Evolutionary conservation across 176 grass and related monocot species (phyloP), one percentile per base, ranked within the genome.

Genomic region (Musa schizocarpa): DNA sequence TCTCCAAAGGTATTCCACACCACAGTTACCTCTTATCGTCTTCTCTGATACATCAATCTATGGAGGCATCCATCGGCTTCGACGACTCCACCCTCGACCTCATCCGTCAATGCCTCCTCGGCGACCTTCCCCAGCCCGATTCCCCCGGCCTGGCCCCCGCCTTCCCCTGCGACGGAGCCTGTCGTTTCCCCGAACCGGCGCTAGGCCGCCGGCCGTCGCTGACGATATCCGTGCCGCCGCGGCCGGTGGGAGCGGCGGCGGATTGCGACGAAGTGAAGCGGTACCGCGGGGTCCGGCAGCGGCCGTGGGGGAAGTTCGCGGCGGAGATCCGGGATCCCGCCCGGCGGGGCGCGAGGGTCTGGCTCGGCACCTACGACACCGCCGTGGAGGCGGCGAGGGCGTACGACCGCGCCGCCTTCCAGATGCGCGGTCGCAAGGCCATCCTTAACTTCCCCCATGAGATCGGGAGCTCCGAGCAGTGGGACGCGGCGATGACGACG

Each of bases 341-440:
- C 82, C 93, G 85, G 83, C 88, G 90, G 85, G 93, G 93, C 53
- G 90, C 93, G 21, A 83, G 93, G 49, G 90, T 97, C 6, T 97
- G 93, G 93, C 90, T 97, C 27, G 93, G 93, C 73, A 97, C 93
- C 22, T 97, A 87, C 79, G 93, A 92, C 72, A 93, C 86, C 27
- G 90, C 93, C 29, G 90, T 92, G 85, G 93, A 97, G 73, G 93
- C 93, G 21, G 93, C 93, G 13, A 58, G 90, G 11, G 93, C 93
- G 0, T 97, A 97, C 66, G 93, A 97, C 73, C 87, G 86, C 76
- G 88, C 93, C 43, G 93, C 90, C 23, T 97, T 88, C 85, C 88
- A 87, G 79, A 97, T 97, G 88, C 93, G 93, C 66, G 93, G 93
- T 58, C 88, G 89, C 51, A 87, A 90, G 74, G 90, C 93, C 56